phyloP scores from a whole-genome alignment of 1,284 basidiomycete genomes.

The Takashimella koratensis region DNA sequence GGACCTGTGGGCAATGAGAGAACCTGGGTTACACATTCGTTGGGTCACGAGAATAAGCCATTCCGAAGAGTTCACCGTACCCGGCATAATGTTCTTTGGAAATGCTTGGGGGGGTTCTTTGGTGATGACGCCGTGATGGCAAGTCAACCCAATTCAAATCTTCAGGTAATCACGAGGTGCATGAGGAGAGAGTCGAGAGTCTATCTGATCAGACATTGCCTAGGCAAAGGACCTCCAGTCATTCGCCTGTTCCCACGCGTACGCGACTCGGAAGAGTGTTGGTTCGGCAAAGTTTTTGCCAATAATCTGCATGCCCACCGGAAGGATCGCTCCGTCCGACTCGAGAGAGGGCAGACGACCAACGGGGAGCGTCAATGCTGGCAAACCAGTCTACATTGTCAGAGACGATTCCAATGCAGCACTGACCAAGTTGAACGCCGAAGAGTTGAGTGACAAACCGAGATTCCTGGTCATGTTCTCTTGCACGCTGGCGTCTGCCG shows the following conservation, averaged over 20 bases:
- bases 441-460: slow-evolving; percentile 29
- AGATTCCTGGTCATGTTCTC: slow-evolving; percentile 23
- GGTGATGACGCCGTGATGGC: too few species aligned
- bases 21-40: too few species aligned
- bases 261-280: slow-evolving; percentile 41
- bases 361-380: slow-evolving; percentile 44
- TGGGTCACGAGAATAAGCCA: too few species aligned
- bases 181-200: too few species aligned
- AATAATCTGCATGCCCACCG: slow-evolving; percentile 26
- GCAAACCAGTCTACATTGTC: slow-evolving; percentile 48
- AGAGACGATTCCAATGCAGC: too few species aligned
- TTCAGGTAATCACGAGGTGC: too few species aligned
- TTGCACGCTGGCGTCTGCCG: slow-evolving; percentile 3
- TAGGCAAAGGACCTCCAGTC: slow-evolving; percentile 37
- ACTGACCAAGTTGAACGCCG: slow-evolving; percentile 33
- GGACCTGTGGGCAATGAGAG: too few species aligned
- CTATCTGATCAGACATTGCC: too few species aligned
- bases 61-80: too few species aligned
- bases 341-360: slow-evolving; percentile 39
- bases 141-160: too few species aligned
- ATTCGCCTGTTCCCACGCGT: slow-evolving; percentile 44
- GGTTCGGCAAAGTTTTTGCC: not conserved
- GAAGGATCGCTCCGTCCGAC: slow-evolving; percentile 35
- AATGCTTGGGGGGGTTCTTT: too few species aligned
- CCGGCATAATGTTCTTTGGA: too few species aligned